These are phyloP conservation scores for Ustilago trichophora DNA, from an alignment of 1,284 basidiomycete genomes.

Conservation along the genomic window DNA sequence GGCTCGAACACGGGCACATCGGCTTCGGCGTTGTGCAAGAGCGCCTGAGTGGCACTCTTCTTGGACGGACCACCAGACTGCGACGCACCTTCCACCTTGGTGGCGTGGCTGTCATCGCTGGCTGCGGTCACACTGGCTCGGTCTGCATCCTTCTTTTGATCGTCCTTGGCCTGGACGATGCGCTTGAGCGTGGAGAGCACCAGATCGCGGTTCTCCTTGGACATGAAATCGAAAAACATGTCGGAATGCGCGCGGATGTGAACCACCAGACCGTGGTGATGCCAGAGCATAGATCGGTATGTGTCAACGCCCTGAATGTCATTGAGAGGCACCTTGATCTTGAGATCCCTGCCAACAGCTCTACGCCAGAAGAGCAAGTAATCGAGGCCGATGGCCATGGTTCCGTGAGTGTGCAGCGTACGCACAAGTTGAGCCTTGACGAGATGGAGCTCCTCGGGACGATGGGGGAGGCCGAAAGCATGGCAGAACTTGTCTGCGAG, in stretches of 20 bases:
- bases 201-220: slow-evolving; percentile 39
- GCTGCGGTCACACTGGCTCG: no score
- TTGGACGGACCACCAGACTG: no score
- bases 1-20: slow-evolving; percentile 34
- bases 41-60: slow-evolving; percentile 5
- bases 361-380: slow-evolving; percentile 58
- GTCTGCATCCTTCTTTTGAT: slow-evolving; percentile 1
- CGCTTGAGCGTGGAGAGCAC: slow-evolving; percentile 23
- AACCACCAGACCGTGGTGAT: slow-evolving; percentile 51
- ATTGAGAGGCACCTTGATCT: slow-evolving; percentile 54
- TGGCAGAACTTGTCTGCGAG: slow-evolving; percentile 39
- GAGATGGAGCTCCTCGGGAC: slow-evolving; percentile 39
- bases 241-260: slow-evolving; percentile 56
- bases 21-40: slow-evolving; percentile 15
- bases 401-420: slow-evolving; percentile 52
- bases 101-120: slow-evolving; percentile 11
- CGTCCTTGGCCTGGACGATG: slow-evolving; percentile 23
- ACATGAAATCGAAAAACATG: slow-evolving; percentile 52
- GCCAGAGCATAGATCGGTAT: slow-evolving; percentile 51
- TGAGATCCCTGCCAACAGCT: slow-evolving; percentile 45
- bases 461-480: slow-evolving; percentile 33
- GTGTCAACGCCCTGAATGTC: slow-evolving; percentile 50
- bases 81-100: slow-evolving; percentile 2
- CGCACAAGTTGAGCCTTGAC: slow-evolving; percentile 54
- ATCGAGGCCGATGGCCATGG: slow-evolving; percentile 54